These are phyloP conservation scores for Massarina eburnea DNA, from an alignment of 2,329 filamentous ascomycete genomes.

Conservation along the genomic window DNA sequence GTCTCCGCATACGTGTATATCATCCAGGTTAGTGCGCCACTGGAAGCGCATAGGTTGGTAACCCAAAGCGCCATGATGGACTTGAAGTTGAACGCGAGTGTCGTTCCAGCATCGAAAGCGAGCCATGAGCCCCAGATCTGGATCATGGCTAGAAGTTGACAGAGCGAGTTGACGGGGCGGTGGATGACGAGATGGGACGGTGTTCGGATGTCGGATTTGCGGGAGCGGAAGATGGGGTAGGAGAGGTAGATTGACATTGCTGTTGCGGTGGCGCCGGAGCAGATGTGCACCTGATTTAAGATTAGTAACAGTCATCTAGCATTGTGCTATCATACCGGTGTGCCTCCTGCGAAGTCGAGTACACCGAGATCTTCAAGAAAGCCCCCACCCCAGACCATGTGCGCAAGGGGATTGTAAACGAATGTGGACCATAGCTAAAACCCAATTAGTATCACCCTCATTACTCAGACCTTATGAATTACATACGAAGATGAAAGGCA, in stretches of 20 bases:
- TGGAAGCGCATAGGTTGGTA: slow-evolving; percentile 53
- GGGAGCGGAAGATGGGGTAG: slow-evolving; percentile 52
- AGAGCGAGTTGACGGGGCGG: slow-evolving; percentile 52
- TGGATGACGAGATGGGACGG: slow-evolving; percentile 52
- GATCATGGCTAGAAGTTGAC: slow-evolving; percentile 51
- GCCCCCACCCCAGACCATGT: slow-evolving; percentile 54
- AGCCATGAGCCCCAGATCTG: slow-evolving; percentile 57
- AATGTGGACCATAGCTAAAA: slow-evolving; percentile 52
- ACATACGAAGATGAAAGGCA: slow-evolving; percentile 51
- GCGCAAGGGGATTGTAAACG: slow-evolving; percentile 51
- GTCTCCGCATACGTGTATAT: slow-evolving; percentile 48
- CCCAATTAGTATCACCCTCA: no score
- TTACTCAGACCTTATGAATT: background rate
- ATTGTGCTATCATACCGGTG: no score
- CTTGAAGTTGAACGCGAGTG: slow-evolving; percentile 53
- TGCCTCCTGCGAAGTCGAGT: slow-evolving; percentile 52
- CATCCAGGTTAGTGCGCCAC: slow-evolving; percentile 52
- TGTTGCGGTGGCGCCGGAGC: slow-evolving; percentile 46
- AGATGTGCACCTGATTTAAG: slow-evolving; percentile 23
- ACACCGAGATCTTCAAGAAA: slow-evolving; percentile 49
- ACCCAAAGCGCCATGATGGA: slow-evolving; percentile 54
- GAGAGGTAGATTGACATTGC: slow-evolving; percentile 54
- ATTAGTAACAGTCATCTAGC: no score
- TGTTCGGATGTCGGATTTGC: slow-evolving; percentile 47
- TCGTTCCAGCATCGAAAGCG: slow-evolving; percentile 55